Evolutionary conservation across 495 filamentous ascomycete species (phyloP).

Genomic region (Penicillium longicatenatum): DNA sequence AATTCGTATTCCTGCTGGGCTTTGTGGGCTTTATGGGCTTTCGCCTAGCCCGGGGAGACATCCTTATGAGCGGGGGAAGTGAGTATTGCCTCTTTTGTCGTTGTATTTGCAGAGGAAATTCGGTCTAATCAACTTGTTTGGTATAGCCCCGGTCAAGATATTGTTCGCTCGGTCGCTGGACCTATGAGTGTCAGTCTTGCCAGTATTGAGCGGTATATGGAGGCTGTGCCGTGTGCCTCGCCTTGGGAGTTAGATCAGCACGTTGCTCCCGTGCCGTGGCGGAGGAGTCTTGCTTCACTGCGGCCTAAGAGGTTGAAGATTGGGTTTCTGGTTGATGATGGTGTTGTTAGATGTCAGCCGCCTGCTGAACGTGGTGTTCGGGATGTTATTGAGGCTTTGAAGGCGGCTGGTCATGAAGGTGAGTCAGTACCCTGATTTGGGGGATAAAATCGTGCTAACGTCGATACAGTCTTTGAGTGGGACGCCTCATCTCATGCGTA

Average conservation of each 20-base stretch:
- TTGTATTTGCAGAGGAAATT: not conserved
- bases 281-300: constrained; percentile 30
- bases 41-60: constrained; percentile 62
- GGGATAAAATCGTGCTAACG: not conserved
- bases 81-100: constrained; percentile 25
- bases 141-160: constrained; percentile 32
- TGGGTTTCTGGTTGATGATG: constrained; percentile 56
- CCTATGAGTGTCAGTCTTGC: constrained; percentile 30
- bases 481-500: constrained; percentile 34
- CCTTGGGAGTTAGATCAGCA: constrained; percentile 38
- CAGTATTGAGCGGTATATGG: constrained; percentile 36
- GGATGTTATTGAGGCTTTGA: constrained; percentile 45
- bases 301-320: constrained; percentile 43
- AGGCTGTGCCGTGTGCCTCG: constrained; percentile 24
- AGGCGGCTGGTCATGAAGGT: constrained; percentile 47
- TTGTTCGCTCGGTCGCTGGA: constrained; percentile 34
- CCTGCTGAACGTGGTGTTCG: constrained; percentile 48
- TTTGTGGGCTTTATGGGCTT: constrained; percentile 65
- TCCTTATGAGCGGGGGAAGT: constrained; percentile 48
- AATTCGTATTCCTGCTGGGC: constrained; percentile 64
- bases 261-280: constrained; percentile 48
- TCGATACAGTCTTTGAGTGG: constrained; percentile 46
- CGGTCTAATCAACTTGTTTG: not conserved
- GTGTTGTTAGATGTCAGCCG: constrained; percentile 57
- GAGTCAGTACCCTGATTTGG: constrained; percentile 7